Base-by-base conservation (phyloP, 163 green algal genomes). In the Scenedesmus sp. region DNA sequence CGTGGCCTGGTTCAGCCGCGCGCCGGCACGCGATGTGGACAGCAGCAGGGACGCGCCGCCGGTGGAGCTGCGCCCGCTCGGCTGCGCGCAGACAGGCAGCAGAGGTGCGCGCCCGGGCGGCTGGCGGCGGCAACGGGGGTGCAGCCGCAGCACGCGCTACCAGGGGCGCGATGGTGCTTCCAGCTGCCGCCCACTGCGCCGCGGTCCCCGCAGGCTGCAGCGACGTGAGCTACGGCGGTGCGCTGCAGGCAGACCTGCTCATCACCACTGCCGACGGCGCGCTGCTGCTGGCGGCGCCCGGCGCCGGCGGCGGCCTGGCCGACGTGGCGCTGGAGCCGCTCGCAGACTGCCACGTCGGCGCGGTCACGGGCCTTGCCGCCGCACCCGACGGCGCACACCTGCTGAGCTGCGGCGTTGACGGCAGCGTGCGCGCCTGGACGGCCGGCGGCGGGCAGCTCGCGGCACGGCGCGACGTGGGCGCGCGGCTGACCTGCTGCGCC, bases 341-440 rank as follows among this genome's bases (percentile, higher is more conserved):
- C 14, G 70, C 63, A 47, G 77, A 90, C 44, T 75, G 28, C 50
- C 86, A 82, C 51, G 75, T 81, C 22, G 86, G 86, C 4, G 24
- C 45, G 0, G 70, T 90, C n/a, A 70, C 63, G 20, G 86, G 71
- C 31, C 24, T 87, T 9, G 75, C 60, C 24, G 28, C 80, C 34
- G 76, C 84, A 31, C 83, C 86, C 1, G 71, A 54, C 28, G 64
- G 63, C 18, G 45, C 22, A 14, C 70, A 64, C 29, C 48, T 90
- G 51, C 5, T 87, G 14, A 87, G 75, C 20, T 78, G 64, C 17
- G 85, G 85, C 5, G 36, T 28, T 0, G 85, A 90, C 58, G 83
- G 85, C 56, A 87, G 72, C 44, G 57, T 90, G 56, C 67, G 83
- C 0, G 24, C 86, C 57, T 90, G 86, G 86, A 42, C 26, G 24